Evolutionary conservation across 2,329 filamentous ascomycete genomes (phyloP).

Genomic region (Hymenoscyphus repandus): DNA sequence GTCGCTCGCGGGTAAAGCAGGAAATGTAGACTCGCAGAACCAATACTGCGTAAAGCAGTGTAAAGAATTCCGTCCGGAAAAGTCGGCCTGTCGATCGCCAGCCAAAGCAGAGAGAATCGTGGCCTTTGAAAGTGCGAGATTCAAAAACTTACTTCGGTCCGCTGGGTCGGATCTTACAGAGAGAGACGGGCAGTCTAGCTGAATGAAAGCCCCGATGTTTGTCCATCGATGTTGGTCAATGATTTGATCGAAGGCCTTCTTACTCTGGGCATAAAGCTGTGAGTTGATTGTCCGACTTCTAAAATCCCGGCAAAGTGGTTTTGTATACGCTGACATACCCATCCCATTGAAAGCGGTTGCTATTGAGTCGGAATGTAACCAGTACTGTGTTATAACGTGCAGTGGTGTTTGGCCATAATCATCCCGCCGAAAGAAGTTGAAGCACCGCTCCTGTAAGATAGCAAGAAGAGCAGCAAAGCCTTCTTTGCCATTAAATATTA

Average conservation of each 20-base stretch:
- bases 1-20: background rate
- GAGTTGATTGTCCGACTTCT: background rate
- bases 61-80: conserved; percentile 2
- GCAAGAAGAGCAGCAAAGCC: background rate
- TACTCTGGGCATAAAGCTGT: background rate
- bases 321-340: background rate
- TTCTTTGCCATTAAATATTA: background rate
- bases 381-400: conserved; percentile 3
- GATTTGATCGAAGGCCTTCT: no score
- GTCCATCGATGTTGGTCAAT: no score
- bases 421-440: conserved; percentile 3
- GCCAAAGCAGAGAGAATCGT: background rate
- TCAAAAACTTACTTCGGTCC: no score
- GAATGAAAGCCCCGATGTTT: no score
- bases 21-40: background rate
- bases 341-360: background rate
- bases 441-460: background rate
- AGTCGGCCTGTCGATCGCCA: background rate
- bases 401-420: conserved; percentile 7
- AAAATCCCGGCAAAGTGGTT: background rate
- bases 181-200: no score
- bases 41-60: conserved; percentile 2
- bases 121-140: background rate
- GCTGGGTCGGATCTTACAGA: no score
- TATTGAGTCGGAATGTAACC: background rate